Percentiles rank a stretch among this genome's conserved stretches.
Evolutionary conservation across 179 eudicot genomes (phyloP).

Genomic region (Silene coronaria): DNA sequence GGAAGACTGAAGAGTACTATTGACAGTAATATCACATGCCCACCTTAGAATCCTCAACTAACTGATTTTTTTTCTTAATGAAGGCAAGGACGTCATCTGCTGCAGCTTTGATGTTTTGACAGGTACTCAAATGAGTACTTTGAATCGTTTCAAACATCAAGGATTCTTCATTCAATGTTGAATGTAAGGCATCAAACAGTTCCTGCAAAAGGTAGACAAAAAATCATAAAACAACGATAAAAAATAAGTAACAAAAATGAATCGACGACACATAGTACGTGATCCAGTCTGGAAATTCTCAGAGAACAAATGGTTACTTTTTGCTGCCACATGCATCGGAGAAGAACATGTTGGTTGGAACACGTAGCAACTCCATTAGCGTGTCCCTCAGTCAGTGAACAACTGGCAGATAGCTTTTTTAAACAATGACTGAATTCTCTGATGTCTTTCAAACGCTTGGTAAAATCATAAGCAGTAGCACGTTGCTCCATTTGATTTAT

Average conservation of each 20-base stretch:
- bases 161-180: conserved; percentile 53
- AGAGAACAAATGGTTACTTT: conserved; percentile 43
- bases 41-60: conserved; percentile 74
- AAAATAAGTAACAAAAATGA: neutral
- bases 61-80: conserved; percentile 49
- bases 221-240: neutral
- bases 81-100: conserved; percentile 37
- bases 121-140: conserved; percentile 49
- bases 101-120: conserved; percentile 49
- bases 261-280: neutral
- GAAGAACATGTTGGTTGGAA: conserved; percentile 38
- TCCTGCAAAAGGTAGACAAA: conserved; percentile 45
- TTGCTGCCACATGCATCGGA: conserved; percentile 86
- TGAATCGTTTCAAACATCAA: conserved; percentile 58
- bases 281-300: neutral
- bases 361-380: conserved; percentile 27
- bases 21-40: conserved; percentile 3
- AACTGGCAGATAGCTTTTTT: conserved; percentile 32
- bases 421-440: conserved; percentile 37
- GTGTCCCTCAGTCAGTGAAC: conserved; percentile 16
- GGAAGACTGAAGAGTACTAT: neutral
- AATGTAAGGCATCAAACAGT: conserved; percentile 63
- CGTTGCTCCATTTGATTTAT: conserved; percentile 88
- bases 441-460: conserved; percentile 34
- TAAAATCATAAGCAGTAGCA: conserved; percentile 54